These are phyloP conservation scores for Chaetomiaceae sp. DNA, from an alignment of 2,329 filamentous ascomycete species.

Conservation along the genomic window DNA sequence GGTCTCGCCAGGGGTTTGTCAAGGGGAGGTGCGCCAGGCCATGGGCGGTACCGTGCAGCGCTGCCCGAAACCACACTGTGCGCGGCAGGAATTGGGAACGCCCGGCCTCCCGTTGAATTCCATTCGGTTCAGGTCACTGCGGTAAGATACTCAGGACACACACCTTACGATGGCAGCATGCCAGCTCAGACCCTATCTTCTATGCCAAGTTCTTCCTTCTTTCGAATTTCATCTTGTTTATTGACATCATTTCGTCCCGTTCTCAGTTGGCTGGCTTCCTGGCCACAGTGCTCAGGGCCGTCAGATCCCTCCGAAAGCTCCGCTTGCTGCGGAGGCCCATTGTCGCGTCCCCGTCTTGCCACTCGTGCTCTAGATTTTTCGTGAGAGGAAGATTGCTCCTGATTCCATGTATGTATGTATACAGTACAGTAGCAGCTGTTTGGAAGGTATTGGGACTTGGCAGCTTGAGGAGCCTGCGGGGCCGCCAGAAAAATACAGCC, in stretches of 20 bases:
- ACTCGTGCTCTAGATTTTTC: background rate
- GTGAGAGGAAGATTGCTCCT: no score
- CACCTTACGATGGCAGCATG: no score
- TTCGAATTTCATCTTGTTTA: no score
- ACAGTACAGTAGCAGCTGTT: no score
- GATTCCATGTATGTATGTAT: no score
- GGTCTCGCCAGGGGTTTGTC: slow-evolving; percentile 23
- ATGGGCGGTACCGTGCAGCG: slow-evolving; percentile 6
- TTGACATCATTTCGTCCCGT: no score
- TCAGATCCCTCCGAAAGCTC: slow-evolving; percentile 14
- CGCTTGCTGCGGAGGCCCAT: background rate
- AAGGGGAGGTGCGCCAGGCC: slow-evolving; percentile 14
- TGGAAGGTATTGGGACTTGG: slow-evolving; percentile 14
- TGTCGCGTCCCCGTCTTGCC: background rate
- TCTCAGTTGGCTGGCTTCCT: no score
- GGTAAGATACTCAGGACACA: no score
- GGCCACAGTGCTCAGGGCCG: background rate
- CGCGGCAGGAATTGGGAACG: background rate
- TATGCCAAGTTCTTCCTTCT: no score
- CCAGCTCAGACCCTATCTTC: no score
- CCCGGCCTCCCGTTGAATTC: background rate
- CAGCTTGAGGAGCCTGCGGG: slow-evolving; percentile 11
- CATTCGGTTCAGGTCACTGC: no score
- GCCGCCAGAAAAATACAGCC: background rate
- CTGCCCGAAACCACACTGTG: background rate